Conservation (phyloP, 2,329 filamentous ascomycete species). For the Pseudocercospora musae region DNA sequence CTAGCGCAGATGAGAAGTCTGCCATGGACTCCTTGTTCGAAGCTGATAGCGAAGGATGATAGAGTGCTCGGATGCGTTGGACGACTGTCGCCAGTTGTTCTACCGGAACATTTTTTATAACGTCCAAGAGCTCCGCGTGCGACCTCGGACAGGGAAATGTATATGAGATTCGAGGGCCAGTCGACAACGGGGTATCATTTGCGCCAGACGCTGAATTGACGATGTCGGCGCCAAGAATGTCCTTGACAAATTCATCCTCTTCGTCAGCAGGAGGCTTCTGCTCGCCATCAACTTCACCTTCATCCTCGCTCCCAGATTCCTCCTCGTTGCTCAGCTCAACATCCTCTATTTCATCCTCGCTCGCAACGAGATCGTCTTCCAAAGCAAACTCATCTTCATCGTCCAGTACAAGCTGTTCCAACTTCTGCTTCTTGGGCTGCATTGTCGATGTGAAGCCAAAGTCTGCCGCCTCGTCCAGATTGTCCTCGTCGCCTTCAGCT, state of each 20-base stretch:
- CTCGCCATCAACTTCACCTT: conserved; percentile 26
- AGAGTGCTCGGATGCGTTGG: conserved; percentile 85
- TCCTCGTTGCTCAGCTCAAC: conserved; percentile 17
- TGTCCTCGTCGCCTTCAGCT: conserved; percentile 39
- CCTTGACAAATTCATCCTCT: conserved; percentile 48
- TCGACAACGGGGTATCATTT: conserved; percentile 35
- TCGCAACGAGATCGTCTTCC: conserved; percentile 83
- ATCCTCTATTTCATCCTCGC: conserved; percentile 58
- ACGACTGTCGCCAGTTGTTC: conserved; percentile 73
- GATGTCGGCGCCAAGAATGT: conserved; percentile 37
- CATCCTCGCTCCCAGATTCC: conserved; percentile 25
- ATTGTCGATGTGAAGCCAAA: conserved; percentile 61
- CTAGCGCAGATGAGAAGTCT: conserved; percentile 63
- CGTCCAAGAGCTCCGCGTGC: conserved; percentile 67
- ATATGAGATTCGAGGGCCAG: conserved; percentile 53
- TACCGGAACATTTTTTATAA: conserved; percentile 59
- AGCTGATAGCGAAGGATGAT: conserved; percentile 80
- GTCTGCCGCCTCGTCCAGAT: conserved; percentile 56
- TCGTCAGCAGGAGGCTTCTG: conserved; percentile 42
- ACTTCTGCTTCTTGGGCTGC: conserved; percentile 21
- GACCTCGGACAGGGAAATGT: conserved; percentile 82
- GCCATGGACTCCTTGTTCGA: conserved; percentile 81
- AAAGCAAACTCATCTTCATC: conserved; percentile 94
- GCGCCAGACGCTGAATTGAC: conserved; percentile 6
- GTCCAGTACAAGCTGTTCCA: conserved; percentile 64